phyloP scores from a whole-genome alignment of 345 rosid species.

The Viola odorata region DNA sequence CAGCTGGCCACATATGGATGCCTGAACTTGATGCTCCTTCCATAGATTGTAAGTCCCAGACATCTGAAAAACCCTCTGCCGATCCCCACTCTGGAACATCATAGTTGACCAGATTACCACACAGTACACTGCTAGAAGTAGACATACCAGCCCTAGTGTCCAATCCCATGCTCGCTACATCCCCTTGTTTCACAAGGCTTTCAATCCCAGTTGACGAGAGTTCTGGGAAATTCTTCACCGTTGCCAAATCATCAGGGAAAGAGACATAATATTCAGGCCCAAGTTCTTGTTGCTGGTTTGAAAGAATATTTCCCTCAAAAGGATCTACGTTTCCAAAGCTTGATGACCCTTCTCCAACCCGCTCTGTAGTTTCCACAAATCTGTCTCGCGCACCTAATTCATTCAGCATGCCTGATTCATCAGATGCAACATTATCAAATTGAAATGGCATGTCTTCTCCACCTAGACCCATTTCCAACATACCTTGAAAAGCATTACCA shows the following conservation, averaged over 20 bases:
- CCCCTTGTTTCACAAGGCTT: slow-evolving; percentile 41
- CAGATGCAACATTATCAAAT: slow-evolving; percentile 17
- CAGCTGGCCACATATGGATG: slow-evolving; percentile 41
- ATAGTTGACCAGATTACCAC: slow-evolving; percentile 42
- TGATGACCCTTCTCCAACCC: slow-evolving; percentile 31
- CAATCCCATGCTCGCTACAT: slow-evolving; percentile 61
- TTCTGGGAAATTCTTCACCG: slow-evolving; percentile 29
- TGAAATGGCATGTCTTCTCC: slow-evolving; percentile 27
- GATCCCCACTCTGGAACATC: slow-evolving; percentile 47
- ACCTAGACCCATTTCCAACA: slow-evolving; percentile 22
- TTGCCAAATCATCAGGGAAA: slow-evolving; percentile 40
- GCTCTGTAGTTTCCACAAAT: slow-evolving; percentile 13
- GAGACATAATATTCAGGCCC: slow-evolving; percentile 47
- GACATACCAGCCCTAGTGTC: slow-evolving; percentile 40
- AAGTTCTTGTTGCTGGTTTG: slow-evolving; percentile 32
- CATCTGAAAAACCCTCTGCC: slow-evolving; percentile 49
- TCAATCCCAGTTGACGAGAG: slow-evolving; percentile 33
- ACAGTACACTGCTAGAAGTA: slow-evolving; percentile 43
- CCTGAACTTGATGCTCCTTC: slow-evolving; percentile 45
- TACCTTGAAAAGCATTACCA: slow-evolving; percentile 29
- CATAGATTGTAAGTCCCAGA: slow-evolving; percentile 51
- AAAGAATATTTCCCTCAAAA: slow-evolving; percentile 40
- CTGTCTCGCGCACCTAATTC: slow-evolving; percentile 15
- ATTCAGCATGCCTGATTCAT: slow-evolving; percentile 12
- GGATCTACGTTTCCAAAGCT: slow-evolving; percentile 23